Evolutionary conservation across 1,284 basidiomycete species (phyloP).

Genomic region (Trametes sp.): DNA sequence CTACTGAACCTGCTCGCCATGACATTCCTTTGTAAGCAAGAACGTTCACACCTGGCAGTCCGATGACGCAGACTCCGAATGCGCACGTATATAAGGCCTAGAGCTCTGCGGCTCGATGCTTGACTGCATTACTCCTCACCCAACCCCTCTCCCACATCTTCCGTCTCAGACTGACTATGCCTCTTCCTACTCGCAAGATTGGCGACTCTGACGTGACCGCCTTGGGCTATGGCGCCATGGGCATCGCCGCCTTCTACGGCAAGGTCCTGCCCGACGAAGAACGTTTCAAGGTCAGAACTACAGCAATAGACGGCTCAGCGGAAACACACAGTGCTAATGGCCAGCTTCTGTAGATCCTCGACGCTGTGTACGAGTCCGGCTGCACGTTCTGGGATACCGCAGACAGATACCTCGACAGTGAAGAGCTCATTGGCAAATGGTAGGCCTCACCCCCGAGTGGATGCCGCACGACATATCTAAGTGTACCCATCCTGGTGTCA

Average conservation of each 20-base stretch:
- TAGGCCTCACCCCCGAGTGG: no score
- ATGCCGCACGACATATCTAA: no score
- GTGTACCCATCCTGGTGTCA: no score
- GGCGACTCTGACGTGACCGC: conserved; percentile 34
- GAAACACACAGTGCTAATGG: neutral
- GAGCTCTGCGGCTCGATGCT: no score
- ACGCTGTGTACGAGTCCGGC: conserved; percentile 34
- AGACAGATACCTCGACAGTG: conserved; percentile 37
- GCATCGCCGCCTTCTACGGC: conserved; percentile 39
- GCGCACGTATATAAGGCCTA: no score
- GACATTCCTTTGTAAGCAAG: no score
- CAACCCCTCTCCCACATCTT: neutral
- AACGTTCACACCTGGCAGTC: no score
- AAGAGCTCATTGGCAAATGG: conserved; percentile 41
- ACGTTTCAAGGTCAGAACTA: conserved; percentile 34
- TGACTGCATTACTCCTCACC: neutral
- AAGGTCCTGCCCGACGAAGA: conserved; percentile 35
- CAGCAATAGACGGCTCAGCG: neutral
- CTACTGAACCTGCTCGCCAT: no score
- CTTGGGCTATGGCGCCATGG: conserved; percentile 42
- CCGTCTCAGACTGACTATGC: neutral
- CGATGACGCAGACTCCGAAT: no score
- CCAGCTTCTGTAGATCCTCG: conserved; percentile 27
- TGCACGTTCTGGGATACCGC: conserved; percentile 40
- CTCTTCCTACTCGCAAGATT: conserved; percentile 37